A percentile compares a stretch with the other conserved stretches of the same genome.
These are phyloP conservation scores for Podosphaera aphanis DNA, from an alignment of 2,329 filamentous ascomycete species.

Conservation along the genomic window DNA sequence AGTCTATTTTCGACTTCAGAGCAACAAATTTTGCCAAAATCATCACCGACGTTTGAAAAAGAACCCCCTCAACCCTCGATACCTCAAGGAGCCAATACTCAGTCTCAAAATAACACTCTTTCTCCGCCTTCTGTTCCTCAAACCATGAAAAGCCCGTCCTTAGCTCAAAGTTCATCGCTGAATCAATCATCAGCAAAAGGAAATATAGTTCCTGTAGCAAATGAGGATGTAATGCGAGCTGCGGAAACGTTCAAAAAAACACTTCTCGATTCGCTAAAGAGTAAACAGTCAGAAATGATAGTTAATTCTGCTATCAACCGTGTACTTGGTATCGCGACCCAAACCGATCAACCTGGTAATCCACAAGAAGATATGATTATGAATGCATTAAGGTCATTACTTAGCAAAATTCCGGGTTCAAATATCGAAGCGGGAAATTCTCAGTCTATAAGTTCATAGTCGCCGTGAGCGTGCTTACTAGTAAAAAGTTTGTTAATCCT, in stretches of 20 bases:
- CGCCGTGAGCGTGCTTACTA: no score
- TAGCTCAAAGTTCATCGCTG: not conserved
- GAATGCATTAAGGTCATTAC: constrained; percentile 9
- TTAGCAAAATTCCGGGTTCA: constrained; percentile 8
- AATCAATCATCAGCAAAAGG: not conserved
- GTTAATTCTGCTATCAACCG: constrained; percentile 14
- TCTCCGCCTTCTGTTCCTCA: no score
- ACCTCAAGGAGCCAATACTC: constrained; percentile 1
- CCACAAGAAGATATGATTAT: constrained; percentile 4
- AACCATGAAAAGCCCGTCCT: constrained; percentile 1
- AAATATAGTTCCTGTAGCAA: not conserved
- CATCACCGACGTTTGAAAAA: not conserved
- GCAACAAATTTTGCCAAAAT: not conserved
- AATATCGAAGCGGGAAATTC: constrained; percentile 2
- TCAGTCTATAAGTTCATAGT: no score
- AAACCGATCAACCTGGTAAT: constrained; percentile 1
- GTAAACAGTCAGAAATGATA: constrained; percentile 8
- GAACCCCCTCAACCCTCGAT: constrained; percentile 1
- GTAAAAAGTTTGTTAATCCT: no score
- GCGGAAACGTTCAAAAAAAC: constrained; percentile 12
- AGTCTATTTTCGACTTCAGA: not conserved
- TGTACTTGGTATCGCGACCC: constrained; percentile 8
- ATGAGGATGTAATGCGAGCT: constrained; percentile 5
- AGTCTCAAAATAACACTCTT: constrained; percentile 2
- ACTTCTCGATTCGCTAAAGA: constrained; percentile 1